A percentile compares a stretch with the other conserved stretches of the same genome.
Evolutionary conservation across 768 basidiomycete genomes (phyloP).

Genomic region (Tulasnella sp.): DNA sequence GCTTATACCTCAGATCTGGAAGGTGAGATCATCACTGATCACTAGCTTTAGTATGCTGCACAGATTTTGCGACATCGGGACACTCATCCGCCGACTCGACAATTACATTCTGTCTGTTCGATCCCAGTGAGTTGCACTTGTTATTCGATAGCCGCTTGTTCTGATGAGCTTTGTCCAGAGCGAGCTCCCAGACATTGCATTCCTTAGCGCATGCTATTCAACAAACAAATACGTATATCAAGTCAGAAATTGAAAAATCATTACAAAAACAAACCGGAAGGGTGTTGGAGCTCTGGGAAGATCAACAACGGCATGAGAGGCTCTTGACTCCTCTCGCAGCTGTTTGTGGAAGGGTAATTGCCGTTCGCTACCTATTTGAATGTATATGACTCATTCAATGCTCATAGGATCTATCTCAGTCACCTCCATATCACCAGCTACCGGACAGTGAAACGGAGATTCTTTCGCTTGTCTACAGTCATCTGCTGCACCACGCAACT

Average conservation of each 20-base stretch:
- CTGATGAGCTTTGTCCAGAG: constrained; percentile 23
- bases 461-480: constrained; percentile 48
- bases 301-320: no score
- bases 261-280: no score
- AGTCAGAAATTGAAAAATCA: constrained; percentile 27
- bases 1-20: constrained; percentile 2
- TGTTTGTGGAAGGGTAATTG: constrained; percentile 28
- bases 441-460: constrained; percentile 37
- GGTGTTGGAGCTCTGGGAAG: no score
- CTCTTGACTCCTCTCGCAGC: constrained; percentile 13
- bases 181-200: constrained; percentile 41
- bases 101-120: constrained; percentile 36
- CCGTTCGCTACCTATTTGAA: constrained; percentile 41
- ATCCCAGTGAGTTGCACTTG: constrained; percentile 31
- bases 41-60: constrained; percentile 36
- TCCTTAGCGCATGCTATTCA: constrained; percentile 56
- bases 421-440: constrained; percentile 29
- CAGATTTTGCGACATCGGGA: constrained; percentile 58
- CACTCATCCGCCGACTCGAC: constrained; percentile 53
- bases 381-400: constrained; percentile 35
- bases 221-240: constrained; percentile 39
- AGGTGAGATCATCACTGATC: neutral
- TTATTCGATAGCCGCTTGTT: constrained; percentile 3
- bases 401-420: neutral
- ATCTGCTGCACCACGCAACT: constrained; percentile 41